Evolutionary conservation across 495 filamentous ascomycete species (phyloP), one percentile per base, ranked within the genome.

Genomic region (Aspergillus ellipticus): DNA sequence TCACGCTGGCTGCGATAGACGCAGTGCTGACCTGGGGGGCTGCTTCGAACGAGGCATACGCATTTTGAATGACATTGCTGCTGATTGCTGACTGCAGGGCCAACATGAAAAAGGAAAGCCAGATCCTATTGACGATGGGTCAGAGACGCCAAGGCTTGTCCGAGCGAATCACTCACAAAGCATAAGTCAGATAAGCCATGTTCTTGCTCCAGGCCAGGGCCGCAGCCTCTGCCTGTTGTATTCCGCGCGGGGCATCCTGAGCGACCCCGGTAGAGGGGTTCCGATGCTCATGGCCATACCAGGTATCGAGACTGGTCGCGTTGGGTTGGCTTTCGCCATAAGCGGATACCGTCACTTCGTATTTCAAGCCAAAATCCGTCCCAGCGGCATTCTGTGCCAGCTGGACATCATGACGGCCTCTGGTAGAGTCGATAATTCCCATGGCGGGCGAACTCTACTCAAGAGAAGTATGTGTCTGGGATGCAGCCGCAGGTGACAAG

Each of bases 361-460:
- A 51, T 10, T 57, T 52, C 37, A 51, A 28, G 11, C 24, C 39
- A 10, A 57, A 52, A 20, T 57, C 49, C 22, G 55, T 24, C 16
- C 55, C 55, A 2, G 20, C 48, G 39, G 51, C 41, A 26, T 17
- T 37, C 49, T 47, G 55, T 2, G 48, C 55, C 3, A 75, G 61
- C 51, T 84, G 68, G 58, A 82, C 82, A 56, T 75, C 80, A 53
- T 85, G 79, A 52, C 85, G 47, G 35, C 55, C 50, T 31, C 55
- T 35, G 22, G 43, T 35, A 8, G 51, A 10, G 24, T 57, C 51
- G 51, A 61, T 66, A 33, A 31, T 31, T 10, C 48, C 55, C 55
- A 51, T 33, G 42, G 48, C 26, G 51, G 29, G 4, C 10, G 28
- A 5, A 31, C 28, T n/a, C n/a, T n/a, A n/a, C n/a, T n/a, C n/a